phyloP scores from a whole-genome alignment of 2,329 filamentous ascomycete genomes.

The Neocucurbitaria cava region DNA sequence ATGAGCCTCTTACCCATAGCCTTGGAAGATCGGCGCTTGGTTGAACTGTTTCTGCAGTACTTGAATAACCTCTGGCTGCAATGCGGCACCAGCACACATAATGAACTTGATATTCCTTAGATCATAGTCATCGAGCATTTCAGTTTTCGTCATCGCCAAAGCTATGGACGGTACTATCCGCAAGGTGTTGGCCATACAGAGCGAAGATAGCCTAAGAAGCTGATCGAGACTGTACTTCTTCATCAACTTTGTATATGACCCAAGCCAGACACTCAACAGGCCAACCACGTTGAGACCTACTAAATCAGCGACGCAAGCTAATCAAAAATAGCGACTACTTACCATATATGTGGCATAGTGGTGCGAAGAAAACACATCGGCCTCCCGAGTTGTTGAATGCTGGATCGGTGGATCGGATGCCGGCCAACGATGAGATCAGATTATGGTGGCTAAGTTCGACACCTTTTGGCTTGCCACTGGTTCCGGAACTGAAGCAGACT shows the following conservation, averaged over 20 bases:
- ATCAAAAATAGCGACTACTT: neutral
- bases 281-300: constrained; percentile 18
- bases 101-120: constrained; percentile 24
- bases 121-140: constrained; percentile 6
- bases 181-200: constrained; percentile 12
- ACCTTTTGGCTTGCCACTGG: constrained; percentile 35
- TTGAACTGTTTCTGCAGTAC: constrained; percentile 9
- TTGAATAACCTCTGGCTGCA: constrained; percentile 17
- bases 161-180: constrained; percentile 31
- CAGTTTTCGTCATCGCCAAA: constrained; percentile 11
- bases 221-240: constrained; percentile 17
- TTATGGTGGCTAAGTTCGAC: constrained; percentile 28
- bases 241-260: constrained; percentile 21
- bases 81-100: constrained; percentile 27
- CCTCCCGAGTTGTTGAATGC: constrained; percentile 12
- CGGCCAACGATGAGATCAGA: constrained; percentile 31
- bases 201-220: constrained; percentile 15
- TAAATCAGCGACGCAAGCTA: neutral
- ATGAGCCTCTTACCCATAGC: constrained; percentile 14
- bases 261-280: constrained; percentile 22
- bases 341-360: constrained; percentile 29
- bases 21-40: constrained; percentile 25
- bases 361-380: constrained; percentile 29
- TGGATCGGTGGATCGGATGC: constrained; percentile 21
- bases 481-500: constrained; percentile 31